Evolutionary conservation across 2,329 filamentous ascomycete genomes (phyloP), one percentile per base, ranked within the genome.

Genomic region (Colletotrichum spaethianum): DNA sequence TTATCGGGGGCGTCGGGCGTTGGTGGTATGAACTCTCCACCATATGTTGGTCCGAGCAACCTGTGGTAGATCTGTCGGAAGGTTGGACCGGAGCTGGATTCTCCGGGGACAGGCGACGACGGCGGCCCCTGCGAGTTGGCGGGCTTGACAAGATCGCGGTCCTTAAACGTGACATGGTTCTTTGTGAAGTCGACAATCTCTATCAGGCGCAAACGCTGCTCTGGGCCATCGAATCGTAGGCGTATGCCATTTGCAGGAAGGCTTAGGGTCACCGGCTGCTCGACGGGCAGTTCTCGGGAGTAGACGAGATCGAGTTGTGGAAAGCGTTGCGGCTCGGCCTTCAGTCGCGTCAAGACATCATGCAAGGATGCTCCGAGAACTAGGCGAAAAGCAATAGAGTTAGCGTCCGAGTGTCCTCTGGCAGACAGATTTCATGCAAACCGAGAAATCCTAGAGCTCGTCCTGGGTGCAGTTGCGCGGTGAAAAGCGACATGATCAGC

Each of bases 11-110:
- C 83, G 3, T 85, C 86, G 1, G 85, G 78, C 8, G 82, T 80
- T 0, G 94, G 90, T 11, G 92, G 88, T 46, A 98, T 88, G 78
- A 96, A 99, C 85, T 99, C 96, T 74, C 96, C 96, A 1, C 93
- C 93, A 80, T 97, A 98, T 0, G 96, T 97, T 23, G 95, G 95
- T 0, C 96, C 96, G 74, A 99, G 92, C n/a, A 98, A 86, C 64
- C 94, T 92, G 77, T 97, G 94, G 80, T 98, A 99, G 75, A 99
- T 92, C 81, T 97, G 94, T 72, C 93, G 89, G 80, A 98, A 98
- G 20, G 90, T 93, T 5, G 95, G 95, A 0, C 94, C 94, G 60
- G 85, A 77, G 36, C 80, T 78, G 48, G 78, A 78, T 55, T 67
- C 70, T 65, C 78, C 81, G 78, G 73, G 75, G 23, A 75, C 75